These are phyloP conservation scores for Pelargonium myrrhifolium DNA, from an alignment of 441 rosid species.

Conservation along the genomic window DNA sequence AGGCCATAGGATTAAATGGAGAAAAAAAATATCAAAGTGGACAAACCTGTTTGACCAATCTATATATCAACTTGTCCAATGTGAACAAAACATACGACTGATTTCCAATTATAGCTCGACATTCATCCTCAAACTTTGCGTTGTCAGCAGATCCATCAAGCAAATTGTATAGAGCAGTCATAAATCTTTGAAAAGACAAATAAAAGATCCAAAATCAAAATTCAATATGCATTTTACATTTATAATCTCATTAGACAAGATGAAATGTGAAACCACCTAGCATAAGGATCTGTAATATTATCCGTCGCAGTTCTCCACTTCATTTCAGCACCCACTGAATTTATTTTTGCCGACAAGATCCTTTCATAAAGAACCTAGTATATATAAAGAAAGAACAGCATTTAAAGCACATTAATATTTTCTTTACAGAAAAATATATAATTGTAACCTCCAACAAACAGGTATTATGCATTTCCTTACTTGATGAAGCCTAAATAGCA, in stretches of 20 bases:
- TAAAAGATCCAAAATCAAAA: slow-evolving; percentile 8
- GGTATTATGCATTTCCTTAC: slow-evolving; percentile 39
- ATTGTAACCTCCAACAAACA: slow-evolving; percentile 54
- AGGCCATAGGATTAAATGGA: not conserved
- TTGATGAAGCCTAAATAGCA: slow-evolving; percentile 94
- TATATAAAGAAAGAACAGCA: slow-evolving; percentile 9
- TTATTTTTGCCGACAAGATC: slow-evolving; percentile 77
- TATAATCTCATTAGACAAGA: slow-evolving; percentile 14
- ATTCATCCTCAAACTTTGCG: slow-evolving; percentile 93
- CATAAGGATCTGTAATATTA: slow-evolving; percentile 63
- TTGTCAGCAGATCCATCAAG: slow-evolving; percentile 95
- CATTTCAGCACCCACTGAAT: slow-evolving; percentile 82
- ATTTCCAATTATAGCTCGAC: slow-evolving; percentile 90
- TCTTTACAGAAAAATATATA: slow-evolving; percentile 27
- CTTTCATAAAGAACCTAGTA: slow-evolving; percentile 83
- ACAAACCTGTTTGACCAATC: slow-evolving; percentile 35
- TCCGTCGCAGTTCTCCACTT: slow-evolving; percentile 83
- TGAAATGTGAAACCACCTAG: slow-evolving; percentile 57
- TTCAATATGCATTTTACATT: not conserved
- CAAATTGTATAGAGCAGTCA: slow-evolving; percentile 83
- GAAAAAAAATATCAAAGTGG: slow-evolving; percentile 7
- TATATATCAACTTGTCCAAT: slow-evolving; percentile 78
- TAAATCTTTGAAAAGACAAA: slow-evolving; percentile 48
- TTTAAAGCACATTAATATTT: slow-evolving; percentile 45
- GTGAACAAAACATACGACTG: slow-evolving; percentile 94